Conservation (phyloP, 108 stramenopile species). For the Nitzschia sp. region DNA sequence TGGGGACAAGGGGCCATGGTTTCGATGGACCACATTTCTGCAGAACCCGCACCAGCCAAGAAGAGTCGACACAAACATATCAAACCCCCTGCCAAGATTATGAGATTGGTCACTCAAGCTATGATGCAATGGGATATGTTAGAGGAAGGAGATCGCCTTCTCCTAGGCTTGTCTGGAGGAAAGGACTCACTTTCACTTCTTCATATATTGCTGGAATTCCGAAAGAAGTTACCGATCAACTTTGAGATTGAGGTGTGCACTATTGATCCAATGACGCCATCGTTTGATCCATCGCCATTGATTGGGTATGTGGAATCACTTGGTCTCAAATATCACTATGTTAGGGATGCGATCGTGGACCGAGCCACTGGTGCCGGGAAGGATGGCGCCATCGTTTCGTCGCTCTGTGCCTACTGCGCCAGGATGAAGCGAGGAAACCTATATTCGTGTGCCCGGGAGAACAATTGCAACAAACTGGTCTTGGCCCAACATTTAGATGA, state of each 20-base stretch:
- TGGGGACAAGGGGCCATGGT: conserved; percentile 61
- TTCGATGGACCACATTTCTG: background rate
- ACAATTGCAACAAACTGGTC: conserved; percentile 94
- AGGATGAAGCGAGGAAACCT: conserved; percentile 98
- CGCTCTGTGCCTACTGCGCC: conserved; percentile 95
- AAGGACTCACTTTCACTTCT: conserved; percentile 96
- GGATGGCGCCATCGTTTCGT: conserved; percentile 85
- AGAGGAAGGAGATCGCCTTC: conserved; percentile 89
- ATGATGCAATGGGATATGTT: conserved; percentile 90
- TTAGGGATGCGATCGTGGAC: conserved; percentile 89
- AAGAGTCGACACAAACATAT: conserved; percentile 42
- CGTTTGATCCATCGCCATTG: conserved; percentile 95
- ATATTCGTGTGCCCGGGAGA: conserved; percentile 84
- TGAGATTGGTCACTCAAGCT: conserved; percentile 83
- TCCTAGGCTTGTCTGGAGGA: conserved; percentile 95
- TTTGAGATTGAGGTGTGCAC: conserved; percentile 95
- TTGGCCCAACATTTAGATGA: conserved; percentile 98
- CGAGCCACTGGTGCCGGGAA: conserved; percentile 79
- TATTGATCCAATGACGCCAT: conserved; percentile 95
- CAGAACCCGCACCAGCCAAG: conserved; percentile 21
- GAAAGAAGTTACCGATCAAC: conserved; percentile 81
- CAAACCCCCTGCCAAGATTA: conserved; percentile 84
- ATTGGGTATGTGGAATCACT: conserved; percentile 94
- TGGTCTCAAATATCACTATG: conserved; percentile 96
- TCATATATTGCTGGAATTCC: conserved; percentile 89